Conservation (phyloP, 306 rosid genomes). For the Gleditsia sinensis region DNA sequence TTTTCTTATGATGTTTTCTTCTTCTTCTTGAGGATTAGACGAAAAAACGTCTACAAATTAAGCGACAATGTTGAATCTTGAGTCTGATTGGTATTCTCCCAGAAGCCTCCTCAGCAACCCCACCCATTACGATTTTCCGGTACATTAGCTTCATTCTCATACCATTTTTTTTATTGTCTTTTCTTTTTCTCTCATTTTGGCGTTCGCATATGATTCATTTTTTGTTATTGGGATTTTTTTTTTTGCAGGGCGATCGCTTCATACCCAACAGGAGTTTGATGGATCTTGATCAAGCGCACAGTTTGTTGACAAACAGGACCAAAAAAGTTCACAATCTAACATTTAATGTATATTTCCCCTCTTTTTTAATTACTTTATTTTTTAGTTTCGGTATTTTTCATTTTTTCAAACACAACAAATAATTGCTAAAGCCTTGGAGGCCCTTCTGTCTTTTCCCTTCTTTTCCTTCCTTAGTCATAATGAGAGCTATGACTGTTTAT, state of each 20-base stretch:
- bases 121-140: conserved; percentile 65
- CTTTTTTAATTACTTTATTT: background rate
- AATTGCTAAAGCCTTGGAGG: no score
- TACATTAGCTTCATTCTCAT: background rate
- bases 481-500: no score
- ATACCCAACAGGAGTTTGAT: conserved; percentile 89
- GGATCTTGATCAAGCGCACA: conserved; percentile 94
- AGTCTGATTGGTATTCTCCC: conserved; percentile 74
- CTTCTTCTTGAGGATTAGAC: background rate
- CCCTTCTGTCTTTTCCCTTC: no score
- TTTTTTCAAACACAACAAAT: no score
- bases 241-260: conserved; percentile 75
- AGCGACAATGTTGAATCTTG: conserved; percentile 56
- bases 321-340: conserved; percentile 33
- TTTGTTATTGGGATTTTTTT: background rate
- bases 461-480: no score
- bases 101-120: conserved; percentile 59
- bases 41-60: background rate
- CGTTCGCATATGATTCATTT: background rate
- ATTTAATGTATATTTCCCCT: conserved; percentile 42
- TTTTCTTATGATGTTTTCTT: background rate
- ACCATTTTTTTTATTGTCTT: background rate
- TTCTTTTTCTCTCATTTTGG: background rate
- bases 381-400: background rate
- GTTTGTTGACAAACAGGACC: conserved; percentile 64